Evolutionary conservation across 441 rosid species (phyloP).

Genomic region (Bocquillonia castaneifolia): DNA sequence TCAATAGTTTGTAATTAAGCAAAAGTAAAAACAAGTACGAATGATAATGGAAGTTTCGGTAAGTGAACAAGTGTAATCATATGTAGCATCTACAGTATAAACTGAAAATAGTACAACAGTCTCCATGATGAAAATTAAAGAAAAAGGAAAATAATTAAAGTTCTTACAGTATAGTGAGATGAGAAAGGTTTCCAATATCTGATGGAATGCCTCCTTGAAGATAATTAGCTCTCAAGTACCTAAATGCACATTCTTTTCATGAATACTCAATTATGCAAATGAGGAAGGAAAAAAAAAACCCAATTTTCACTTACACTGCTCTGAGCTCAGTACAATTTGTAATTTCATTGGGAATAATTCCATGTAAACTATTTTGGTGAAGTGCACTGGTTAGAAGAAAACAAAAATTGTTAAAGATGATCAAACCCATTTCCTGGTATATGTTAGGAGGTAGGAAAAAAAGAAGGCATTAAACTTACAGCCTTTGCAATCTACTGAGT

Average conservation of each 20-base stretch:
- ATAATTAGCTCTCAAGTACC: slow-evolving; percentile 86
- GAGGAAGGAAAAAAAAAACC: not conserved
- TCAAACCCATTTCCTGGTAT: not conserved
- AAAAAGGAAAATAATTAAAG: not conserved
- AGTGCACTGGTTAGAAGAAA: slow-evolving; percentile 52
- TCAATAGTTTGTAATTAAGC: slow-evolving; percentile 1
- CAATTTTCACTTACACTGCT: slow-evolving; percentile 61
- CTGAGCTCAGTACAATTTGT: slow-evolving; percentile 68
- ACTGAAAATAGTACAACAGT: not conserved
- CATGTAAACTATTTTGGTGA: slow-evolving; percentile 86
- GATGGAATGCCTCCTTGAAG: slow-evolving; percentile 90
- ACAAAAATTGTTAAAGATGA: slow-evolving; percentile 1
- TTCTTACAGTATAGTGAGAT: slow-evolving; percentile 71
- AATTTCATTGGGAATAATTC: slow-evolving; percentile 74
- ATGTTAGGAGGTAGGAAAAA: not conserved
- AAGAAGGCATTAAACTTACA: slow-evolving; percentile 48
- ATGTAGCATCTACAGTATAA: not conserved
- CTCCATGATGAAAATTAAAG: not conserved
- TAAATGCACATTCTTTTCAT: slow-evolving; percentile 18
- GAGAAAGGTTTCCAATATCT: slow-evolving; percentile 68
- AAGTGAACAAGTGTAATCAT: not conserved
- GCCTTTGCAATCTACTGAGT: slow-evolving; percentile 64
- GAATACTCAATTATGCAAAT: not conserved
- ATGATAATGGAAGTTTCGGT: not conserved
- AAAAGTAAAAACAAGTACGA: not conserved